Evolutionary conservation across 805 yeast genomes (phyloP).

Genomic region (Yamadazyma scolyti): DNA sequence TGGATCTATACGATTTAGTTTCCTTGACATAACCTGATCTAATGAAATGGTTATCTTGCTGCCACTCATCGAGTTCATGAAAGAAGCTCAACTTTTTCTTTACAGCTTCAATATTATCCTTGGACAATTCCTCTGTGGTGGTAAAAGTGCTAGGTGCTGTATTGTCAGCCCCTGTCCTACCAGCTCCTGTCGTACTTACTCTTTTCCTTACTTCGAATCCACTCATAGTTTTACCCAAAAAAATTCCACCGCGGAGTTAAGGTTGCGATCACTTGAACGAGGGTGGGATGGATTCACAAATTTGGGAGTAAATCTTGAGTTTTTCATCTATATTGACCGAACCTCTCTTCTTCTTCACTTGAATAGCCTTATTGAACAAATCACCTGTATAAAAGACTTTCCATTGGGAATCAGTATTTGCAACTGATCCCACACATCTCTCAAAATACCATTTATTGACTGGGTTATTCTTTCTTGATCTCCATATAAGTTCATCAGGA

Average conservation of each 20-base stretch:
- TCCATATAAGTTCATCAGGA: slow-evolving; percentile 79
- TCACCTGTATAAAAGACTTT: slow-evolving; percentile 41
- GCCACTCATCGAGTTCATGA: slow-evolving; percentile 69
- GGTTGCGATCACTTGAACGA: slow-evolving; percentile 39
- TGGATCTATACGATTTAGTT: slow-evolving; percentile 43
- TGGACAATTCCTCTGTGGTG: no score
- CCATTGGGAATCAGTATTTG: slow-evolving; percentile 33
- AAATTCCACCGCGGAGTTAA: no score
- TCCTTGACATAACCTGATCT: slow-evolving; percentile 60
- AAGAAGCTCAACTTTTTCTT: slow-evolving; percentile 23
- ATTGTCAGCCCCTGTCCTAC: no score
- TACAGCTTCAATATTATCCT: neutral
- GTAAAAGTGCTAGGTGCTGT: neutral
- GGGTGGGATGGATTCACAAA: slow-evolving; percentile 57
- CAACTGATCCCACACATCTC: slow-evolving; percentile 68
- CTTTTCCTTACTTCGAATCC: no score
- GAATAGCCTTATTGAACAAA: slow-evolving; percentile 32
- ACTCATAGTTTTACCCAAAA: no score
- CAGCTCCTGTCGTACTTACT: no score
- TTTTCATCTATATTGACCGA: slow-evolving; percentile 21
- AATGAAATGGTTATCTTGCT: slow-evolving; percentile 67
- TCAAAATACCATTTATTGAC: slow-evolving; percentile 98
- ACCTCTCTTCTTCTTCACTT: slow-evolving; percentile 12
- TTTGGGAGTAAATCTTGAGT: slow-evolving; percentile 45
- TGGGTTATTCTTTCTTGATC: slow-evolving; percentile 82